Evolutionary conservation across 1,284 basidiomycete genomes (phyloP), one percentile per base, ranked within the genome.

Genomic region (Fomitopsis betulina): DNA sequence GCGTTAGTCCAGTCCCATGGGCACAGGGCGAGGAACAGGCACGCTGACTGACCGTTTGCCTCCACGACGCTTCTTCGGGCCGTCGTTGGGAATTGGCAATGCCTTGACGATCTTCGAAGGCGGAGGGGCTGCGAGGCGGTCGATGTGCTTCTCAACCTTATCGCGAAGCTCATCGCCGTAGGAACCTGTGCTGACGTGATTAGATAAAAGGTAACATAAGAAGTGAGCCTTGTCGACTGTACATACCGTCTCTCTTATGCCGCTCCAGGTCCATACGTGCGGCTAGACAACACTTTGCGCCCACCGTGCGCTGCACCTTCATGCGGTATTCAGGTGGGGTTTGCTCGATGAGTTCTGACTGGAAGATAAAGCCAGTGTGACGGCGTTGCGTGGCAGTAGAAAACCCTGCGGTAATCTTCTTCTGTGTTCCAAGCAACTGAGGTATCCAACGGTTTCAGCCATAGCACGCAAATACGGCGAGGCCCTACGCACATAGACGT

Each of bases 361-460:
- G 96, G 76, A 91, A 97, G 62, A 99, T 87, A 76, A 98, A 99
- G 17, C 97, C 97, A 0, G 94, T 96, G 69, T 97, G 96, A n/a
- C 93, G 86, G 55, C 88, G 85, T 68, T 95, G 93, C 1, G 88
- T 89, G 32, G 78, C 79, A 12, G 86, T 79, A 58, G 96, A 90
- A 72, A 95, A 89, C 0, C 95, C 94, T 2, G 91, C 89, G 0
- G 93, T 82, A 23, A 94, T 88, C 74, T 96, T 96, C 72, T 86
- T 91, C 71, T 96, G 89, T 0, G 96, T 94, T 51, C 97, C 97
- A 42, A 99, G 87, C 10, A 99, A 84, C 92, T 96, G 62, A 13
- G 21, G 35, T 53, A 39, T 13, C 37, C 45, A 19, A 17, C 12
- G 30, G 52, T n/a, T 35, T 56, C 37, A n/a, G 13, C 15, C 12